Evolutionary conservation across 768 basidiomycete species (phyloP), one percentile per base, ranked within the genome.

Genomic region (Dacryopinax spathularia): DNA sequence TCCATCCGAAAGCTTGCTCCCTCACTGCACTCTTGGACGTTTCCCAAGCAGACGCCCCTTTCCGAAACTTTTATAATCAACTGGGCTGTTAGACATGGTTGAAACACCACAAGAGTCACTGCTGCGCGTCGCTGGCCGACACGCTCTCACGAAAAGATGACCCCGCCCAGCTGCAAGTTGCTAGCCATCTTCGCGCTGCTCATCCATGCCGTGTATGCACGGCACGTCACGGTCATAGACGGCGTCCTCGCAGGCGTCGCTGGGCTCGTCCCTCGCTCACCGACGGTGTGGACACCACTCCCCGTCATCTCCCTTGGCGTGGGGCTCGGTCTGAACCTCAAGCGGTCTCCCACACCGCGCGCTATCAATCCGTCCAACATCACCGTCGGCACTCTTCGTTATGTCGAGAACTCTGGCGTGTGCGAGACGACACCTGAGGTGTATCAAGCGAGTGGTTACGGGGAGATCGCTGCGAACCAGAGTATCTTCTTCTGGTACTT

Each of bases 401-500:
- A 82, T 15, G 76, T 78, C 1, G 81, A 85, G 67, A 85, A 85
- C 66, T 83, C 83, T 5, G 82, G 83, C 10, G 70, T 85, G 34
- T 86, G 84, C 70, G 82, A 85, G 73, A 84, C 82, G 0, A 84
- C 83, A 0, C 77, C 78, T 18, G 81, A 79, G n/a, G 83, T 85
- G 0, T 81, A 76, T 66, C 81, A 83, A 68, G 84, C 81, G 0
- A 37, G 85, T 83, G 85, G 84, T 0, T 87, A 86, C 70, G 84
- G 79, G 2, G 84, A 87, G 70, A 68, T 86, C 16, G 78, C 80
- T 1, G 71, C 79, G 1, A 76, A 74, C n/a, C 71, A 84, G 68
- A 85, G 84, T 71, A 75, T 85, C 27, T 86, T 82, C 80, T 86
- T 85, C 74, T 85, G 83, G 83, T 86, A 82, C 74, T 86, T 86